Evolutionary conservation across 345 rosid genomes (phyloP), one percentile per base, ranked within the genome.

Genomic region (Nephelium lappaceum): DNA sequence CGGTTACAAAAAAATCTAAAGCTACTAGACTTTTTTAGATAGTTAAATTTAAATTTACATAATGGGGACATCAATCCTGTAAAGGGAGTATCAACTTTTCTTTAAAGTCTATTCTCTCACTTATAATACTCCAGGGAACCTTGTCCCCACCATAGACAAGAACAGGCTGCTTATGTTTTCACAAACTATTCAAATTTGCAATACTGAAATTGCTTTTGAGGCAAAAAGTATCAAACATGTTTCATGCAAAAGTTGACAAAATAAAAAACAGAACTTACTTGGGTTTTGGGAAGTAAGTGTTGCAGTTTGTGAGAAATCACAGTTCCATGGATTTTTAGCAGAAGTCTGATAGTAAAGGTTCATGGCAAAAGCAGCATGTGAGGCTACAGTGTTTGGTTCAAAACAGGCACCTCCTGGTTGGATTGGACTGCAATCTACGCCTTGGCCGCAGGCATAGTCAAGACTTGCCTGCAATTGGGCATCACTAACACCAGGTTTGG

Each of bases 281-380:
- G 89, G 91, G 71, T 88, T 82, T 57, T 76, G 80, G 49, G 89
- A 82, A 10, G 87, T 81, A 55, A 88, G 76, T 3, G 83, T 80
- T 76, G 97, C 99, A 5, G 97, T 85, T 79, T 88, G 87, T 11
- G 92, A 86, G 90, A 93, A 95, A 77, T 95, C 94, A 67, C 97
- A 93, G 77, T 87, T 84, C 89, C 71, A 77, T 12, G 93, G 89
- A 55, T 81, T 81, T 84, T 78, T 86, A 9, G 41, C 85, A 24
- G 91, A 84, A 5, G 58, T 80, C 81, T 95, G 98, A 81, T 86
- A 95, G 81, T 86, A 88, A 8, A 87, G 87, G 74, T 92, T 93
- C 97, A 92, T 95, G 84, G 98, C 98, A 75, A 80, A 95, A 19
- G 98, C 86, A 15, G 95, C 88, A 67, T 92, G 98, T 0, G 93